Percentiles rank a stretch among this genome's conserved stretches.
phyloP scores from a whole-genome alignment of 441 rosid species.

The Arabidopsis hybrid region DNA sequence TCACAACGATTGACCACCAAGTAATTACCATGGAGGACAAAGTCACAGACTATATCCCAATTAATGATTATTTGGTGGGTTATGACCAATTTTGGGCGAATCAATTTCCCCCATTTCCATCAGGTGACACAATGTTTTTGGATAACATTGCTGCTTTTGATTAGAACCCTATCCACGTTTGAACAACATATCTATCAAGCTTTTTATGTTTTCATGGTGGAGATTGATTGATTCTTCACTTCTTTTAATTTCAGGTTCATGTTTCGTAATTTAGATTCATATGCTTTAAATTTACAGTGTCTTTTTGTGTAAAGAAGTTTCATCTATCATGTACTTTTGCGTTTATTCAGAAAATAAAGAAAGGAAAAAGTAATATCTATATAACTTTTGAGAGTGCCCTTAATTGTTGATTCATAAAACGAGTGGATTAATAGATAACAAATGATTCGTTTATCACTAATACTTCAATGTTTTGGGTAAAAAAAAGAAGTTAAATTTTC shows the following conservation, averaged over 20 bases:
- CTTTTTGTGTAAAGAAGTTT: too few species aligned
- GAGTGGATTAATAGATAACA: too few species aligned
- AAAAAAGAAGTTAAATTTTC: too few species aligned
- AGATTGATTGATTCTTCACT: not conserved
- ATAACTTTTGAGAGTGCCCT: too few species aligned
- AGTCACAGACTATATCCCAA: not conserved
- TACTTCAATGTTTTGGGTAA: too few species aligned
- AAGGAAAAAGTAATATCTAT: too few species aligned
- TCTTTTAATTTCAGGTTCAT: not conserved
- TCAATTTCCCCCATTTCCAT: not conserved
- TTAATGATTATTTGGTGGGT: conserved; percentile 12
- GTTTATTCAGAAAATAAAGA: too few species aligned
- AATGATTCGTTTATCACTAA: too few species aligned
- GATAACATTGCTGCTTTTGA: conserved; percentile 3
- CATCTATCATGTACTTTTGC: too few species aligned
- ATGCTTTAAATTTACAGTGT: too few species aligned
- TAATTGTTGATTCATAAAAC: too few species aligned
- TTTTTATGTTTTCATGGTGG: not conserved
- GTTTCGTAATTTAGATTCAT: not conserved
- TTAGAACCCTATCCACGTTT: not conserved
- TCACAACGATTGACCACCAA: not conserved
- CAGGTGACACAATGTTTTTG: conserved; percentile 21
- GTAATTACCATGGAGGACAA: not conserved
- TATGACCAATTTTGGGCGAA: conserved; percentile 1
- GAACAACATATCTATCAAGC: not conserved